Base-by-base conservation (phyloP, 768 basidiomycete genomes). In the Lactifluus echinatus region DNA sequence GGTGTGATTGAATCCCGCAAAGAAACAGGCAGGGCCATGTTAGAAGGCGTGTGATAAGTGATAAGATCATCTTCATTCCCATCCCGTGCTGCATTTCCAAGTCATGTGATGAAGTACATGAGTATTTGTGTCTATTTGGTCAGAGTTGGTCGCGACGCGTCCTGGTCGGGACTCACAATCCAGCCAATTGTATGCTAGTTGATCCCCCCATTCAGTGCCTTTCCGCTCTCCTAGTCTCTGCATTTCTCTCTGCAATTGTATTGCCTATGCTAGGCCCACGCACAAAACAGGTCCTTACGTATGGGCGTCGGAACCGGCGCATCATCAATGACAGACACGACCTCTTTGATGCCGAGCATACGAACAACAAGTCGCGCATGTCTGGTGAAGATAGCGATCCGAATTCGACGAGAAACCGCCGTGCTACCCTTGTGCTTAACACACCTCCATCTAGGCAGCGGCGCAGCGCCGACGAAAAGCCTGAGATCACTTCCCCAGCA, bases 11-110 rank as follows among this genome's bases (percentile, higher is more conserved):
- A 88, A 3, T 76, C 74, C 56, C 85, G 79, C 17, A 95, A 74
- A 4, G 81, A 73, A 42, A 76, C 75, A 2, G 93, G 91, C 23
- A 94, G 78, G 34, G 93, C 82, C 93, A 95, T 93, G 3, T 3
- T 26, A 14, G 33, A 36, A 11, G 21, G 14, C 31, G n/a, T 28
- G n/a, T 39, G 14, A 10, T 34, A 10, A 31, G 8, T 34, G 55
- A 55, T 55, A 48, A 56, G 50, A 52, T 47, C 4, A 31, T 11
- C n/a, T n/a, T n/a, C 8, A 2, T 34, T 34, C 34, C 10, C 34
- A 34, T 34, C 34, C 34, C 50, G 39, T 51, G 50, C 19, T 50
- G n/a, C 3, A 14, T 19, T 24, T 0, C 2, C 0, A 5, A 36
- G 46, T 66, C 71, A 72, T 62, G 68, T 71, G 71, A 68, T 59